Conservation (phyloP, 768 basidiomycete genomes). For the Tulasnella sp. region DNA sequence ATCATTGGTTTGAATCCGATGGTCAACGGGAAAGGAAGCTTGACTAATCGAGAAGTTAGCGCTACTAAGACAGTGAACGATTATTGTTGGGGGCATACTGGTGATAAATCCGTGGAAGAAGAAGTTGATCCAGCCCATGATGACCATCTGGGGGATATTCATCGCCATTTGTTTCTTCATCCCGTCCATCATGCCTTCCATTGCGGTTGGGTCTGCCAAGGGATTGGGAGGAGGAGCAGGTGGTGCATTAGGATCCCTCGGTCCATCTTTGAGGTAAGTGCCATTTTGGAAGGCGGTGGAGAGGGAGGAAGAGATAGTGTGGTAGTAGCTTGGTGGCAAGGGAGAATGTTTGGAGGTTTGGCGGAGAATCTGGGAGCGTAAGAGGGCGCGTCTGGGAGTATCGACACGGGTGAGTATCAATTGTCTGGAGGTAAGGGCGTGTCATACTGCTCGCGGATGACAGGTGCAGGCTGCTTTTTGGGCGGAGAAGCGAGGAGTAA, state of each 20-base stretch:
- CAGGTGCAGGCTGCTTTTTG: conserved; percentile 62
- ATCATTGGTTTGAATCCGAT: conserved; percentile 97
- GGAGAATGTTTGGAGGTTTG: conserved; percentile 71
- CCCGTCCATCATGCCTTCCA: conserved; percentile 98
- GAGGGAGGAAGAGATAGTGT: conserved; percentile 60
- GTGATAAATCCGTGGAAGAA: conserved; percentile 99
- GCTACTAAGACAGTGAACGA: background rate
- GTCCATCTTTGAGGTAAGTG: conserved; percentile 75
- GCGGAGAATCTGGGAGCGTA: conserved; percentile 74
- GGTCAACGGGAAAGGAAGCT: conserved; percentile 92
- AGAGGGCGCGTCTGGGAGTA: conserved; percentile 50
- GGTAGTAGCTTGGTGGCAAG: conserved; percentile 60
- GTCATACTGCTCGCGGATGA: conserved; percentile 79
- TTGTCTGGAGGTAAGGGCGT: conserved; percentile 16
- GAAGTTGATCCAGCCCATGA: conserved; percentile 99
- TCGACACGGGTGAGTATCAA: background rate
- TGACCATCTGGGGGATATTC: conserved; percentile 97
- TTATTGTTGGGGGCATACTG: conserved; percentile 45
- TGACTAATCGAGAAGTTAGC: conserved; percentile 44
- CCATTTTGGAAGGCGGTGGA: conserved; percentile 60
- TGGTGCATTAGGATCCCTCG: conserved; percentile 38
- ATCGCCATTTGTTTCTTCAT: conserved; percentile 99
- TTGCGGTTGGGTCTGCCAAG: conserved; percentile 74
- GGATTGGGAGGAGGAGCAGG: conserved; percentile 67
- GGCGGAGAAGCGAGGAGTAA: conserved; percentile 71